Percentiles rank a stretch among this genome's conserved stretches.
These are phyloP conservation scores for Phytopythium delawarense DNA, from an alignment of 352 stramenopile genomes.

Conservation along the genomic window DNA sequence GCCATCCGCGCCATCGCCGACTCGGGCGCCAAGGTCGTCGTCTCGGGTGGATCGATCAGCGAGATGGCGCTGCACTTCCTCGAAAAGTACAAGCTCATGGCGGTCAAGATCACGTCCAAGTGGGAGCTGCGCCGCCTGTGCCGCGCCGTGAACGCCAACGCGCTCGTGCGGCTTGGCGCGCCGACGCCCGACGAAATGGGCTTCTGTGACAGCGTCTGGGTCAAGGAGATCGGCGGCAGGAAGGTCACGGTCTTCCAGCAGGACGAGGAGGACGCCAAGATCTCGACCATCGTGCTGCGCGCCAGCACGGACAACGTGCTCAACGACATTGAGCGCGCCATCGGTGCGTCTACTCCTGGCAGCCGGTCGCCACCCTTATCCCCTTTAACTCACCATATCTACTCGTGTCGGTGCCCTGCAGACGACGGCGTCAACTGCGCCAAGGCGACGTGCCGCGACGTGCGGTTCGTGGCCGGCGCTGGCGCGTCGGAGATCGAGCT, in stretches of 20 bases:
- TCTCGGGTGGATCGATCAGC: slow-evolving; percentile 95
- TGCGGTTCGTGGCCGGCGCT: slow-evolving; percentile 92
- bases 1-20: slow-evolving; percentile 96
- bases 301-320: slow-evolving; percentile 95
- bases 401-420: slow-evolving; percentile 10
- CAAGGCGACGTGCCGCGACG: slow-evolving; percentile 94
- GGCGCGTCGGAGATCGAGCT: slow-evolving; percentile 97
- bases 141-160: slow-evolving; percentile 95
- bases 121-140: slow-evolving; percentile 98
- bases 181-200: slow-evolving; percentile 98
- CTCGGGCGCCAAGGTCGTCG: slow-evolving; percentile 94
- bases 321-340: slow-evolving; percentile 97
- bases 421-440: slow-evolving; percentile 98
- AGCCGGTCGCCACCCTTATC: not conserved
- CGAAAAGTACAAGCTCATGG: slow-evolving; percentile 97
- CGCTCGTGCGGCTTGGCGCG: slow-evolving; percentile 95
- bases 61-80: slow-evolving; percentile 99
- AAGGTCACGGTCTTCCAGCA: slow-evolving; percentile 97
- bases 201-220: slow-evolving; percentile 89
- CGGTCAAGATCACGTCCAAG: slow-evolving; percentile 97
- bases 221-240: slow-evolving; percentile 95
- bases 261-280: slow-evolving; percentile 91
- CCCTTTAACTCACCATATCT: not conserved
- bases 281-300: slow-evolving; percentile 95
- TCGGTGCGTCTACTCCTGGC: slow-evolving; percentile 45